Evolutionary conservation across 495 filamentous ascomycete species (phyloP), one percentile per base, ranked within the genome.

Genomic region (Penicillium malachiteum): DNA sequence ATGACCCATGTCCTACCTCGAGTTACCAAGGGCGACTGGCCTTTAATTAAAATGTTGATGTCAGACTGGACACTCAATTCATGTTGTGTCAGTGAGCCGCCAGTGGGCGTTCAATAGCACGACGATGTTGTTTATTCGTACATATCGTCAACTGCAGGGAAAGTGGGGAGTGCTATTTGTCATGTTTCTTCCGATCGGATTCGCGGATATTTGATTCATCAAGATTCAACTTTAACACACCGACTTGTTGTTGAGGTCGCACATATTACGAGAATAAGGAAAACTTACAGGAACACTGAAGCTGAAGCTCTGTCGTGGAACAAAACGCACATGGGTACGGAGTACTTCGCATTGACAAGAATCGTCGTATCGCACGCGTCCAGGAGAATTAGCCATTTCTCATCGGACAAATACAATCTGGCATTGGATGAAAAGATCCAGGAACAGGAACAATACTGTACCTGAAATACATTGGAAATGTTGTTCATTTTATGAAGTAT

Each of bases 101-200:
- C 21, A 26, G 21, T 26, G 21, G 21, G 21, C 21, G 21, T 26
- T 26, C 21, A 26, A 26, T 26, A 26, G 21, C 21, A 26, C 21
- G 21, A 26, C 1, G 2, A 26, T n/a, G 21, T 26, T 26, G 21
- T 4, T 26, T 26, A 26, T 4, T 26, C 21, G 21, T 26, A 26
- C 21, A 26, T 26, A 26, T 26, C 21, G 21, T 26, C 21, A 26
- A 26, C 21, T 26, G 21, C 26, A 21, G 18, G 13, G 32, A 33
- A 26, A 31, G 12, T 37, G 12, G 34, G 34, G 34, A 37, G 34
- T 37, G 26, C 7, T 39, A 57, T 54, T 62, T 48, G 59, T 55
- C 54, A 48, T 16, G 47, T 55, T 57, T 21, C 47, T 12, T 1
- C 11, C 13, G 33, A 21, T 34, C 33, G 34, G 12, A 13, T 37